These are phyloP conservation scores for Paraglomus brasilianum DNA, from an alignment of 192 early-diverging fungal genomes.

Conservation along the genomic window DNA sequence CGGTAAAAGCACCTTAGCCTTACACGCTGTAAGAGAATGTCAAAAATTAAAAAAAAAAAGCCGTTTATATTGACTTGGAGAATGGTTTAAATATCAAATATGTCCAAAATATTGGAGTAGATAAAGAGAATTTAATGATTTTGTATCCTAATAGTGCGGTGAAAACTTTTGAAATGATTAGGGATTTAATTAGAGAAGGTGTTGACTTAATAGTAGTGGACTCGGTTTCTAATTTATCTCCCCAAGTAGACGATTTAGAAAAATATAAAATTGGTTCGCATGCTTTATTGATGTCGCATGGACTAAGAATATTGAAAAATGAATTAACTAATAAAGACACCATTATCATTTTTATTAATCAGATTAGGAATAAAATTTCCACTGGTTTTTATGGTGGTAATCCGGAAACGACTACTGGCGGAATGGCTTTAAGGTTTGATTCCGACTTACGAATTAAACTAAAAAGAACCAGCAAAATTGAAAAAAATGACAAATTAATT, in stretches of 20 bases:
- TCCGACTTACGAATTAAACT: not conserved
- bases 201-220: not conserved
- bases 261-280: constrained; percentile 1
- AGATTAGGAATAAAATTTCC: not conserved
- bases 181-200: not conserved
- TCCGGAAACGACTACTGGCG: not conserved
- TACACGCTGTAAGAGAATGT: not conserved
- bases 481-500: not conserved
- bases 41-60: not conserved
- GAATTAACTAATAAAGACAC: not conserved
- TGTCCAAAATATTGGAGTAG: constrained; percentile 3
- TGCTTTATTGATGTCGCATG: not conserved
- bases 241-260: not conserved
- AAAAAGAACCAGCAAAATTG: not conserved
- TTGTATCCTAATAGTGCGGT: not conserved
- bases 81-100: constrained; percentile 10
- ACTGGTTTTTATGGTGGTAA: not conserved
- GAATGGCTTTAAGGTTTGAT: not conserved
- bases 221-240: not conserved
- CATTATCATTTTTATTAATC: constrained; percentile 15
- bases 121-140: constrained; percentile 5
- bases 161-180: constrained; percentile 6
- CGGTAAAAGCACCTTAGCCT: constrained; percentile 3
- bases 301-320: not conserved
- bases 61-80: constrained; percentile 11